Base-by-base conservation (phyloP, 2,329 filamentous ascomycete genomes). In the Sarocladiaceae sp. region DNA sequence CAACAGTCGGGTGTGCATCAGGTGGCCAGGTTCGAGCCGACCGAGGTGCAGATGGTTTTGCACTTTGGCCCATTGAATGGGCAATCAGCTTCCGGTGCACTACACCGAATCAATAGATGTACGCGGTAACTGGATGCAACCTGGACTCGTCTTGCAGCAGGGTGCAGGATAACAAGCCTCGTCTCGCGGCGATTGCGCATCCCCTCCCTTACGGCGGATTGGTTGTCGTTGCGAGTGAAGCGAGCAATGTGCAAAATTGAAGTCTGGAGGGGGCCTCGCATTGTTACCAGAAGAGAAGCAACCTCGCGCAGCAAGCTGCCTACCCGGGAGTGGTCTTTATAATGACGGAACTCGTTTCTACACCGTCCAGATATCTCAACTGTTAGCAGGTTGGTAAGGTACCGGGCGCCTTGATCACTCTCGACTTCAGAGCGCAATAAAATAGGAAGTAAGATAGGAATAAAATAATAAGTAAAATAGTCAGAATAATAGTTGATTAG, bases 1-100 rank as follows among this genome's bases (percentile, higher is more conserved):
- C 28, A 33, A 29, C 33, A 17, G 44, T 28, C 22, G 20, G 3
- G 6, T 33, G 12, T 6, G 4, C 15, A 26, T 31, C 22, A 48
- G 26, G 23, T 33, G 26, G 44, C 23, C 44, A 17, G n/a, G 17
- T 20, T 48, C 26, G 26, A 31, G 28, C 10, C 20, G 44, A 28
- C 26, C 44, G 23, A 31, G 44, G 7, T 48, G 44, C 44, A 48
- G 44, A 22, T 48, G 44, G 44, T 31, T 31, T 20, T 48, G 44
- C 44, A 48, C 28, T 13, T 48, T 48, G 26, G 26, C 15, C 18
- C 3, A n/a, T 6, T 4, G 15, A 4, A 5, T 15, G 44, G 8
- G 4, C 44, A 48, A 48, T 48, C 44, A 48, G 44, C n/a, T 33
- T 26, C 44, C 15, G 7, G 26, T 4, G 18, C 44, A 26, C 20